phyloP scores from a whole-genome alignment of 495 filamentous ascomycete species.

The Aspergillus homomorphus region DNA sequence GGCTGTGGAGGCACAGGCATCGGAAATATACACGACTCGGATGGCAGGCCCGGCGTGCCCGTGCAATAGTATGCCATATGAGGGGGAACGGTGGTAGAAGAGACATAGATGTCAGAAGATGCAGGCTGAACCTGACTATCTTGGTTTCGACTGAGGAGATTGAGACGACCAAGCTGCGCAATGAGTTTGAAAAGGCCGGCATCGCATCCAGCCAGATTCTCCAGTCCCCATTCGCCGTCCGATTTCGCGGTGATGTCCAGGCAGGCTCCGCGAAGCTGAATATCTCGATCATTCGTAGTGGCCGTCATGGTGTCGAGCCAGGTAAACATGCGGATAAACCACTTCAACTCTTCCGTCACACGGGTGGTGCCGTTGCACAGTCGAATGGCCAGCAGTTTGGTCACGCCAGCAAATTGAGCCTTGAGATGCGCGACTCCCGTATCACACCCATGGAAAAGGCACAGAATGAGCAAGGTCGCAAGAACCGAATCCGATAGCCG shows the following conservation, averaged over 20 bases:
- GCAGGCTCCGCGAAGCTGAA: conserved; percentile 71
- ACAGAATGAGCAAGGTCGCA: conserved; percentile 82
- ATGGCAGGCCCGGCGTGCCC: conserved; percentile 8
- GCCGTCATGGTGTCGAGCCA: conserved; percentile 95
- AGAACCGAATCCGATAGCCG: conserved; percentile 83
- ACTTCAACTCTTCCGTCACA: conserved; percentile 67
- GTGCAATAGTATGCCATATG: conserved; percentile 33
- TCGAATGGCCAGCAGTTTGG: conserved; percentile 82
- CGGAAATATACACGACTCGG: conserved; percentile 25
- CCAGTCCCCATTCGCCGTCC: conserved; percentile 71
- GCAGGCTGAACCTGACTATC: conserved; percentile 39
- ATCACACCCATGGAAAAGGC: conserved; percentile 91
- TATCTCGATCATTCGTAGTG: conserved; percentile 86
- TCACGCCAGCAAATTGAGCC: conserved; percentile 90
- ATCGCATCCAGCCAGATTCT: conserved; percentile 88
- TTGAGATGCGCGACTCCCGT: conserved; percentile 88
- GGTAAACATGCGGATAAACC: conserved; percentile 95
- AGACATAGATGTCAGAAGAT: conserved; percentile 28
- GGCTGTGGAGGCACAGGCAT: conserved; percentile 30
- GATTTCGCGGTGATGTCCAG: conserved; percentile 64
- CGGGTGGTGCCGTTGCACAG: conserved; percentile 52
- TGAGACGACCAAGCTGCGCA: conserved; percentile 75
- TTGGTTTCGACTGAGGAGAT: conserved; percentile 79
- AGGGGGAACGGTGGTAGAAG: conserved; percentile 39
- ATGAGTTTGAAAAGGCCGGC: conserved; percentile 74